A percentile compares a stretch with the other conserved stretches of the same genome.
These are phyloP conservation scores for Cryptococcus maquisensis DNA, from an alignment of 1,284 basidiomycete species.

Conservation along the genomic window DNA sequence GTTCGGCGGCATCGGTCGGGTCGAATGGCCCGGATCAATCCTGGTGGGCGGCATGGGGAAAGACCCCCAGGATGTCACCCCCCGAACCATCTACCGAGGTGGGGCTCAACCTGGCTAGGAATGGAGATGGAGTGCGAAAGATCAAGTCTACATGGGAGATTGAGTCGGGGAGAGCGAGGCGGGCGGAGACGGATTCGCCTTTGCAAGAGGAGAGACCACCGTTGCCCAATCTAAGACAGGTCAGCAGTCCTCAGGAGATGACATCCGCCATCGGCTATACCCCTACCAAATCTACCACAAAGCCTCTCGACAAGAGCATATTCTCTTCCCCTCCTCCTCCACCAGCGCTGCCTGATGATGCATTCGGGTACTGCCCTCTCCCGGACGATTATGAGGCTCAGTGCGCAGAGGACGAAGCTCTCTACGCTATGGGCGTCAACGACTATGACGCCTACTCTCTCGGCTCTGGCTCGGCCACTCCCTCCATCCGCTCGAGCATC, in stretches of 20 bases:
- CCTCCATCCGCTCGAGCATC: not conserved
- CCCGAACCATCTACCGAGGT: conserved; percentile 12
- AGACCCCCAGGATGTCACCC: not conserved
- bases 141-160: conserved; percentile 35
- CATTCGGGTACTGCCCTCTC: conserved; percentile 33
- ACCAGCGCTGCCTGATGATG: conserved; percentile 22
- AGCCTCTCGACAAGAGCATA: conserved; percentile 1
- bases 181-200: conserved; percentile 16
- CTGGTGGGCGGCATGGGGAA: conserved; percentile 27
- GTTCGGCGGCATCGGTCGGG: conserved; percentile 1
- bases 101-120: conserved; percentile 30
- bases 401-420: conserved; percentile 33
- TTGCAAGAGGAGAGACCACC: conserved; percentile 29
- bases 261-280: conserved; percentile 7
- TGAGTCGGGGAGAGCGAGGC: conserved; percentile 5
- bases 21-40: conserved; percentile 8
- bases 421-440: conserved; percentile 23
- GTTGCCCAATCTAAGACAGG: not conserved
- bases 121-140: conserved; percentile 33
- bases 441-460: conserved; percentile 19
- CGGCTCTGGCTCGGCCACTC: conserved; percentile 11
- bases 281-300: not conserved
- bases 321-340: conserved; percentile 17
- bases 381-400: conserved; percentile 41
- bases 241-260: conserved; percentile 3